These are phyloP conservation scores for Hippophae rhamnoides DNA, from an alignment of 306 rosid genomes.

Conservation along the genomic window DNA sequence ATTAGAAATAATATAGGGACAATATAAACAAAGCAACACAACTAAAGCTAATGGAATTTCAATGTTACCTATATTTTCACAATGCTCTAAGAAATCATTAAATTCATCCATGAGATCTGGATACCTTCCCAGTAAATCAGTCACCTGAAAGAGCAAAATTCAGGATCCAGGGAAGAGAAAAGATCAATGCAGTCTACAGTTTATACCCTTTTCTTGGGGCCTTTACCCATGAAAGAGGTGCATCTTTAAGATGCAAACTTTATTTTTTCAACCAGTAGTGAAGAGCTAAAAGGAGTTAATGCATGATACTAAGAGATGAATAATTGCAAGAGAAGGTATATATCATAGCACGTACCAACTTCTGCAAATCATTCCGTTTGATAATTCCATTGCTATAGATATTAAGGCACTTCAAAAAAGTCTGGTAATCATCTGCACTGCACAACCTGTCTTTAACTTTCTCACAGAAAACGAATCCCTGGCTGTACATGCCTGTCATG, in stretches of 20 bases:
- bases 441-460: slow-evolving; percentile 81
- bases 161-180: background rate
- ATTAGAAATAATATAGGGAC: slow-evolving; percentile 25
- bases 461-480: slow-evolving; percentile 75
- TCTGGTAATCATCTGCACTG: slow-evolving; percentile 71
- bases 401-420: slow-evolving; percentile 78
- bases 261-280: background rate
- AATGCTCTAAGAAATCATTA: slow-evolving; percentile 78
- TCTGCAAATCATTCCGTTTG: slow-evolving; percentile 71
- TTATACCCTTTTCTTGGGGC: too few species aligned
- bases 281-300: slow-evolving; percentile 2
- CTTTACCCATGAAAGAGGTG: too few species aligned
- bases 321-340: slow-evolving; percentile 12
- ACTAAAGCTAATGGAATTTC: slow-evolving; percentile 5
- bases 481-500: slow-evolving; percentile 65
- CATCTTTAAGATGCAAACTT: too few species aligned
- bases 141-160: slow-evolving; percentile 41
- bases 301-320: background rate
- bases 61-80: slow-evolving; percentile 76
- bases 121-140: slow-evolving; percentile 80
- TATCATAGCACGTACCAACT: slow-evolving; percentile 48
- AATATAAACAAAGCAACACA: slow-evolving; percentile 11
- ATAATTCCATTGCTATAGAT: slow-evolving; percentile 86
- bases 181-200: too few species aligned
- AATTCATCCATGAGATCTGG: slow-evolving; percentile 94